Evolutionary conservation across 345 rosid genomes (phyloP), one percentile per base, ranked within the genome.

Genomic region (Theobroma cacao): DNA sequence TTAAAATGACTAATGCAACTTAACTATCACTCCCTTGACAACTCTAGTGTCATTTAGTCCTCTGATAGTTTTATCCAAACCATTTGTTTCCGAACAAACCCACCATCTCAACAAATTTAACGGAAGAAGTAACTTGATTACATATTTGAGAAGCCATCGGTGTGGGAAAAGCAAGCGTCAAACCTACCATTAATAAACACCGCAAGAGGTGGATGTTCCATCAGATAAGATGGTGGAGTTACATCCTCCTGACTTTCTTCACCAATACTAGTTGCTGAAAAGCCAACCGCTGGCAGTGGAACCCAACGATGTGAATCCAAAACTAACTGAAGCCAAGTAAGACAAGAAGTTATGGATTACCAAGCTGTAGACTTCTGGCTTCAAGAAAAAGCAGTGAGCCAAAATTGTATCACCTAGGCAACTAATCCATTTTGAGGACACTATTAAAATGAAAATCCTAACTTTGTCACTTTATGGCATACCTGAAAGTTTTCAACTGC

Each of bases 131-230:
- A 58, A 40, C 36, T 58, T 15, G 33, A 38, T 26, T 22, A 20
- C 13, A 55, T 11, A 73, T 38, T 24, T 38, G 34, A 74, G n/a
- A 74, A 34, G 62, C 6, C 48, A 13, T 40, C 56, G 20, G 26
- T 20, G 8, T 38, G n/a, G 38, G 66, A 12, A 61, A 41, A 12
- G 22, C 33, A 41, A 82, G 73, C 31, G 58, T 36, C 33, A 52
- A 62, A 66, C 87, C 80, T 81, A 92, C 99, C 98, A 68, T 94
- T 96, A 68, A 94, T 76, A 84, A 96, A 96, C 64, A 96, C 98
- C 6, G 99, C 99, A 80, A 92, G 97, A 69, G 98, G 98, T 72
- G 99, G 98, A 83, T 96, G 98, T 83, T 96, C 99, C 99, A 96
- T 96, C 62, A 96, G 82, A 87, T 86, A 83, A 69, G 98, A 90